These are phyloP conservation scores for Boletus subparvulus DNA, from an alignment of 768 basidiomycete species.

Conservation along the genomic window DNA sequence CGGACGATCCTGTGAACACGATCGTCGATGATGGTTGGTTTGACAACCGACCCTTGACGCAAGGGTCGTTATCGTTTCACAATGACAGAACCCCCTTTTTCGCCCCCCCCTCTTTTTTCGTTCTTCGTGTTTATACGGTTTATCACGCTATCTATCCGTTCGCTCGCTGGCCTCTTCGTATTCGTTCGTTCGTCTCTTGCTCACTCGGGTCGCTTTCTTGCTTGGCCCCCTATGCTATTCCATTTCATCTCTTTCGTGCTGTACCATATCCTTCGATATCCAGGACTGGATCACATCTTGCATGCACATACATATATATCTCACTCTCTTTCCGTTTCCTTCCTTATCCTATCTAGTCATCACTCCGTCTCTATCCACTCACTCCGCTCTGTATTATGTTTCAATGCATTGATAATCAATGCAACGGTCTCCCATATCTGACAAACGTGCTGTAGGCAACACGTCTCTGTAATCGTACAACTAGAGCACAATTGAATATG, in stretches of 20 bases:
- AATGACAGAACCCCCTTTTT: neutral
- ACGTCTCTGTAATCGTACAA: conserved; percentile 21
- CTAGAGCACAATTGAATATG: conserved; percentile 13
- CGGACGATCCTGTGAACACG: neutral
- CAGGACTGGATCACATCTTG: conserved; percentile 11
- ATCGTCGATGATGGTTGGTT: neutral
- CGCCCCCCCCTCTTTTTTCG: neutral
- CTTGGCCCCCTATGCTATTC: conserved; percentile 2
- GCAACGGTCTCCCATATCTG: neutral
- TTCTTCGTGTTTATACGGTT: conserved; percentile 20
- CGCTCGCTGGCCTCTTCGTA: neutral
- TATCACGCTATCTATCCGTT: conserved; percentile 19
- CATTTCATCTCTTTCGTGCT: neutral
- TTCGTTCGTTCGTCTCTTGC: conserved; percentile 8
- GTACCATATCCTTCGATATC: conserved; percentile 11
- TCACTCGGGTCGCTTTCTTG: neutral
- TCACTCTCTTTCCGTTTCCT: neutral
- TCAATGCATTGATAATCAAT: neutral
- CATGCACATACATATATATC: neutral
- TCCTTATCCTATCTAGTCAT: neutral
- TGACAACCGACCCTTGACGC: conserved; percentile 4
- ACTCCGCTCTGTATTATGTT: conserved; percentile 12
- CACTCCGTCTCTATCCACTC: neutral
- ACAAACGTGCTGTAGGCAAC: neutral
- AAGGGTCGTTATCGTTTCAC: conserved; percentile 10